phyloP scores from a whole-genome alignment of 805 yeast genomes.

The Candida wancherniae region DNA sequence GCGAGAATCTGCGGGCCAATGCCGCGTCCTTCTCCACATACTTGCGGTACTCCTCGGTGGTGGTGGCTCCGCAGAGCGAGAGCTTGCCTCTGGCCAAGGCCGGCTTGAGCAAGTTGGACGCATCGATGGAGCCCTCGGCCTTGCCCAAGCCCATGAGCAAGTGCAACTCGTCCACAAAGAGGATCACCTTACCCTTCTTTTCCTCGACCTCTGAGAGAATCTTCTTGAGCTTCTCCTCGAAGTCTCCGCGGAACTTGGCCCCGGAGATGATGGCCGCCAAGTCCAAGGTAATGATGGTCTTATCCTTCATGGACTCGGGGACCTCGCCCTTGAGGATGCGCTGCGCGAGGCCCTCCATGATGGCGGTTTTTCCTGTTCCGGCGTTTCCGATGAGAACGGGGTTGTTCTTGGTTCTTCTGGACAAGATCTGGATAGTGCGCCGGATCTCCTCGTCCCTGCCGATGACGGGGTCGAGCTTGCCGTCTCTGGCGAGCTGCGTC shows the following conservation, averaged over 20 bases:
- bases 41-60: constrained; percentile 86
- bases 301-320: constrained; percentile 88
- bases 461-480: constrained; percentile 92
- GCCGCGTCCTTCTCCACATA: constrained; percentile 97
- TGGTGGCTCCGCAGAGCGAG: constrained; percentile 95
- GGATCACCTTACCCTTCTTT: constrained; percentile 66
- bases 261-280: constrained; percentile 89
- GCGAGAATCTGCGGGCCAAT: constrained; percentile 87
- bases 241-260: constrained; percentile 93
- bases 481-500: constrained; percentile 81
- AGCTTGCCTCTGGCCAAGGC: constrained; percentile 88
- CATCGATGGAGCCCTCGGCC: constrained; percentile 93
- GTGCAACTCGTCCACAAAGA: constrained; percentile 90
- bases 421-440: constrained; percentile 85
- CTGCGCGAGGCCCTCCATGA: constrained; percentile 95
- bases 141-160: constrained; percentile 86
- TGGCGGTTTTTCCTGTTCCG: constrained; percentile 97
- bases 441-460: constrained; percentile 95
- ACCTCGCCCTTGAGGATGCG: constrained; percentile 88
- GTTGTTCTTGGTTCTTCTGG: constrained; percentile 90
- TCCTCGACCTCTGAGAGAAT: constrained; percentile 82
- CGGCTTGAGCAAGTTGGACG: constrained; percentile 88
- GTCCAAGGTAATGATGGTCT: constrained; percentile 78
- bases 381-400: constrained; percentile 95
- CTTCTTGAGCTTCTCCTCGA: constrained; percentile 81